phyloP scores from a whole-genome alignment of 352 stramenopile species.

The Globisporangium alternatum region DNA sequence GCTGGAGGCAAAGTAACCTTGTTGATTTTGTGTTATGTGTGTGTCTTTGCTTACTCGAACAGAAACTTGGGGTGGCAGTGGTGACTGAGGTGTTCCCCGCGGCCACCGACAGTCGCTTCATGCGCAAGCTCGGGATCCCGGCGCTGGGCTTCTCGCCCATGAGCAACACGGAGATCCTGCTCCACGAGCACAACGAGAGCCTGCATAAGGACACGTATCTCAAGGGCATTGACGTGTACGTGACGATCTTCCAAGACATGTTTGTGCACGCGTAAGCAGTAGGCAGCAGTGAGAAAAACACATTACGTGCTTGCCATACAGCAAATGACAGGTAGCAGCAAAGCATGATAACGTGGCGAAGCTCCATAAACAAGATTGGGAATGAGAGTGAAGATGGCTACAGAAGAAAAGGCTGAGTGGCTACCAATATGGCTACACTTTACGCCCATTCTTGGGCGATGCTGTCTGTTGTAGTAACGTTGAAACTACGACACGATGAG shows the following conservation, averaged over 20 bases:
- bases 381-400: too few species aligned
- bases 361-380: too few species aligned
- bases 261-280: constrained; percentile 21
- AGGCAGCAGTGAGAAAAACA: background rate
- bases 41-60: too few species aligned
- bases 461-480: too few species aligned
- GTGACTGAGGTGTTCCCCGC: constrained; percentile 92
- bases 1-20: background rate
- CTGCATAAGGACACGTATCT: constrained; percentile 90
- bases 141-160: constrained; percentile 94
- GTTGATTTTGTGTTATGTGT: background rate
- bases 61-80: constrained; percentile 30
- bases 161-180: constrained; percentile 89
- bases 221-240: constrained; percentile 87
- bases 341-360: too few species aligned
- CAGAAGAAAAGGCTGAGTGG: too few species aligned
- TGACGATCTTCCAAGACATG: constrained; percentile 37
- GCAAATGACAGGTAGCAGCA: too few species aligned
- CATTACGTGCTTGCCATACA: too few species aligned
- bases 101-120: constrained; percentile 91
- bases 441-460: too few species aligned
- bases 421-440: too few species aligned
- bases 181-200: constrained; percentile 96
- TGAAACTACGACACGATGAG: too few species aligned
- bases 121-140: constrained; percentile 88